Percentiles rank a stretch among this genome's conserved stretches.
Evolutionary conservation across 441 rosid genomes (phyloP).

Genomic region (Gossypium davidsonii): DNA sequence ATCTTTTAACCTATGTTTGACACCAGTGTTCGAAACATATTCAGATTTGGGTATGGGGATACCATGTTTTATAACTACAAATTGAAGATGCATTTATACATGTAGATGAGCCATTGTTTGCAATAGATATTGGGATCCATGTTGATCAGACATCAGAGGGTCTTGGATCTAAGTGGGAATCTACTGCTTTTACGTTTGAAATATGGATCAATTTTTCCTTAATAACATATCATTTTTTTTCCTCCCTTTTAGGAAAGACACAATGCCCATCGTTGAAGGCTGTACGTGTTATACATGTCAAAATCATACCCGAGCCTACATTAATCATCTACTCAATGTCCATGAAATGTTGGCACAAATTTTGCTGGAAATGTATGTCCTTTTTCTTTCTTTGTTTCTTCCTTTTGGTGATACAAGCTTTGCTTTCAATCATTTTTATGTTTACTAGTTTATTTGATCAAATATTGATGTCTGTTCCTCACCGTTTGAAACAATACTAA

Average conservation of each 20-base stretch:
- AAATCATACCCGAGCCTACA: conserved; percentile 68
- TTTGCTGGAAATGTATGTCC: conserved; percentile 58
- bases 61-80: not conserved
- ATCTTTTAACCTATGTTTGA: not conserved
- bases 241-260: conserved; percentile 44
- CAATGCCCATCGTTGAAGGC: conserved; percentile 39
- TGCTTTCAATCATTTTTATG: not conserved
- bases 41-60: not conserved
- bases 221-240: not conserved
- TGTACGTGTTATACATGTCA: conserved; percentile 64
- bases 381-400: not conserved
- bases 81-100: not conserved
- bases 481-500: not conserved
- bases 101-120: not conserved
- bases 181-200: not conserved
- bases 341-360: conserved; percentile 77
- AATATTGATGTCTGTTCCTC: not conserved
- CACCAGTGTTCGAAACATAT: not conserved
- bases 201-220: not conserved
- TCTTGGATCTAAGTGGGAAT: not conserved
- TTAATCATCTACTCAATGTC: conserved; percentile 69
- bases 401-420: not conserved
- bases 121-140: not conserved
- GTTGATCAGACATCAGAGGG: not conserved
- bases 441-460: not conserved